These are phyloP conservation scores for Metschnikowia bowlesiae DNA, from an alignment of 805 yeast species.

Conservation along the genomic window DNA sequence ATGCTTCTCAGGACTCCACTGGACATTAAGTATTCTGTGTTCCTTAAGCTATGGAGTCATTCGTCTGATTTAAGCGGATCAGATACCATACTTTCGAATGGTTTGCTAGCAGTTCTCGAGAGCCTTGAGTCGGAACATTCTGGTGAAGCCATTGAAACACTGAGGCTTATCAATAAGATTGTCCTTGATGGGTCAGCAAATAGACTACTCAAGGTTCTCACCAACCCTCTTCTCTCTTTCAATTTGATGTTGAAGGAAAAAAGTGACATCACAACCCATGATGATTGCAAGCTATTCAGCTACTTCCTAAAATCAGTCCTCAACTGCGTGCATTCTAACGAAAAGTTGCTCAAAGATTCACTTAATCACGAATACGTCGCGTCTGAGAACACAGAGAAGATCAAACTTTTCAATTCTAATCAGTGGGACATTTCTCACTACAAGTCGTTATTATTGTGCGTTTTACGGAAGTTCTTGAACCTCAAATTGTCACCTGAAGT, in stretches of 20 bases:
- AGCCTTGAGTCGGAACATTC: constrained; percentile 14
- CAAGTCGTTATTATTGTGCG: constrained; percentile 48
- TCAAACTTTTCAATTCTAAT: constrained; percentile 38
- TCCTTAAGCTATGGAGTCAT: constrained; percentile 72
- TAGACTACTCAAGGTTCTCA: constrained; percentile 54
- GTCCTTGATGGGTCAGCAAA: constrained; percentile 52
- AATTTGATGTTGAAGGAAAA: constrained; percentile 29
- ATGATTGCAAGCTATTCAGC: constrained; percentile 60
- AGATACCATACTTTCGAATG: constrained; percentile 51
- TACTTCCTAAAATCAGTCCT: constrained; percentile 56
- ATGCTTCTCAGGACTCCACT: constrained; percentile 41
- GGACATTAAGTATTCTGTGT: constrained; percentile 42
- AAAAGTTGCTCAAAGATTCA: constrained; percentile 39
- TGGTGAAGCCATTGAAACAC: constrained; percentile 26
- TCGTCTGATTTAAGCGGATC: constrained; percentile 48
- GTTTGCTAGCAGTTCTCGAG: constrained; percentile 66
- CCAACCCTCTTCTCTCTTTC: constrained; percentile 49
- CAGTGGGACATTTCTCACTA: constrained; percentile 56
- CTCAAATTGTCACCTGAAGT: constrained; percentile 19
- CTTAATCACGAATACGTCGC: constrained; percentile 58
- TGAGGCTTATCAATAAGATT: constrained; percentile 46
- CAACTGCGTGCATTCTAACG: constrained; percentile 48
- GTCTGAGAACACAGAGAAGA: constrained; percentile 42
- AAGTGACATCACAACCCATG: constrained; percentile 32
- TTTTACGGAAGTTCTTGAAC: constrained; percentile 45